These are phyloP conservation scores for Lepidium aucheri DNA, from an alignment of 345 rosid genomes.

Conservation along the genomic window DNA sequence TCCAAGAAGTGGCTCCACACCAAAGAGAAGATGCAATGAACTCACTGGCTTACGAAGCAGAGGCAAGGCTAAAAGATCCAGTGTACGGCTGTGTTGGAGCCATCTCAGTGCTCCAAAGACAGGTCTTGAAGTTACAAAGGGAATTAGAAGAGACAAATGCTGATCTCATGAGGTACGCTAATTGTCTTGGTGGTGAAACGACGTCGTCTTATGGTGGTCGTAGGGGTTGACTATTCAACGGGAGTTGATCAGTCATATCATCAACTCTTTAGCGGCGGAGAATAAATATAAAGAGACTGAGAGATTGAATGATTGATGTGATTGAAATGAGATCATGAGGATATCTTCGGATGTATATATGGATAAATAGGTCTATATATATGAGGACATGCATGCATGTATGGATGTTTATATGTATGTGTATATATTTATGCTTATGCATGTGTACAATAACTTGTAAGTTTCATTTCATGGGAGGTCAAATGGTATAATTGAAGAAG, in stretches of 20 bases:
- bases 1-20: constrained; percentile 48
- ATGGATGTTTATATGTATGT: neutral
- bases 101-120: constrained; percentile 55
- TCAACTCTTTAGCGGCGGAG: constrained; percentile 12
- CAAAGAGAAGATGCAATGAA: constrained; percentile 62
- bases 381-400: neutral
- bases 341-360: neutral
- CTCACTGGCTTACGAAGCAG: constrained; percentile 65
- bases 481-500: neutral
- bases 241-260: neutral
- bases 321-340: neutral
- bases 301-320: constrained; percentile 6
- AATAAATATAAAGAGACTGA: neutral
- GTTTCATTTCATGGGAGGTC: neutral
- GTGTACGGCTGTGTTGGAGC: constrained; percentile 70
- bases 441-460: neutral
- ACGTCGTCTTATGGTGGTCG: constrained; percentile 24
- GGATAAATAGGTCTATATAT: neutral
- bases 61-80: constrained; percentile 58
- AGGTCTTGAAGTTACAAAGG: constrained; percentile 46
- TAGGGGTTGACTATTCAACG: constrained; percentile 9
- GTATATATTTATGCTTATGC: neutral
- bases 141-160: constrained; percentile 59
- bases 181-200: constrained; percentile 15
- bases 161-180: constrained; percentile 40